A percentile compares a stretch with the other conserved stretches of the same genome.
Conservation (phyloP, 345 rosid genomes). For the Gossypium thurberi region DNA sequence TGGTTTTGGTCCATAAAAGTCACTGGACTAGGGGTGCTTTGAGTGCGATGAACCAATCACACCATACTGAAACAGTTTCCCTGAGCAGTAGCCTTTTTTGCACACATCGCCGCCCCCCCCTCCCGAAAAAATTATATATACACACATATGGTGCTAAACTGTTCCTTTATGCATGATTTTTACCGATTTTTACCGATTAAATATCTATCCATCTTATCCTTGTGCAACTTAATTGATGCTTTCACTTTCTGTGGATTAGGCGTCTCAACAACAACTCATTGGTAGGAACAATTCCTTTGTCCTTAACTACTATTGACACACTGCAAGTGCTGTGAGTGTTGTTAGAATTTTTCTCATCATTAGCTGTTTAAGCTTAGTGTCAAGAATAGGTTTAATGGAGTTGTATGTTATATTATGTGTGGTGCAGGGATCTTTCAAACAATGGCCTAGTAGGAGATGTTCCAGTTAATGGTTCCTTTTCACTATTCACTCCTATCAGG, state of each 20-base stretch:
- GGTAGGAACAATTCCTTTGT: constrained; percentile 51
- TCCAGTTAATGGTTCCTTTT: constrained; percentile 81
- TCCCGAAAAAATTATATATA: too few relatives aligned
- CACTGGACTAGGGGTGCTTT: not conserved
- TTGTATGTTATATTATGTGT: constrained; percentile 15
- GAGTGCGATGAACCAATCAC: not conserved
- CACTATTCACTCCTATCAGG: constrained; percentile 76
- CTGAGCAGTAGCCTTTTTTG: not conserved
- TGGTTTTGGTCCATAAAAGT: not conserved
- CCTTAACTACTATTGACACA: constrained; percentile 35
- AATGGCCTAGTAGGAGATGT: constrained; percentile 51
- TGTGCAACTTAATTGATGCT: constrained; percentile 5
- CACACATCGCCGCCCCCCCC: too few relatives aligned
- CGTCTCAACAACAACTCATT: constrained; percentile 75
- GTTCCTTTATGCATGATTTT: not conserved
- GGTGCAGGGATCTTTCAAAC: constrained; percentile 80
- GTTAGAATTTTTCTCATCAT: not conserved
- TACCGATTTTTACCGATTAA: not conserved
- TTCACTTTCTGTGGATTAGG: constrained; percentile 31
- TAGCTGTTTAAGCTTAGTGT: not conserved
- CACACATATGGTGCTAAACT: not conserved
- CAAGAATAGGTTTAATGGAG: not conserved
- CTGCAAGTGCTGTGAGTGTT: constrained; percentile 79
- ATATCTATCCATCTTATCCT: not conserved
- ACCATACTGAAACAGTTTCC: not conserved